Conservation (phyloP, 2,329 filamentous ascomycete species). For the Xylaria polymorpha region DNA sequence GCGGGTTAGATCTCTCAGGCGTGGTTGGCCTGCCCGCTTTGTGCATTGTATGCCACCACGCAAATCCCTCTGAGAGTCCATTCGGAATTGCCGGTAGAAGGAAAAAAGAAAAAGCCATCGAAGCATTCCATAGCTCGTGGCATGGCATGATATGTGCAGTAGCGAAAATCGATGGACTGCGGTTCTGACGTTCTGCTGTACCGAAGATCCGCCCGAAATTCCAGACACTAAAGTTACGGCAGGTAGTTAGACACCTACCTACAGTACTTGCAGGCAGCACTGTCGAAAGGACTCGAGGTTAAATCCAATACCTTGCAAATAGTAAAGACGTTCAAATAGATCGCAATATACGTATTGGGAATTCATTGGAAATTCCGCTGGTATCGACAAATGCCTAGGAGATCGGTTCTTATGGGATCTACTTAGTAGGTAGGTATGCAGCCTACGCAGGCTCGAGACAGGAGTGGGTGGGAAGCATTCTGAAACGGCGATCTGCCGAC, state of each 20-base stretch:
- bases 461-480: slow-evolving; percentile 18
- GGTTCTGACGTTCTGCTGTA: background rate
- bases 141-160: background rate
- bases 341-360: background rate
- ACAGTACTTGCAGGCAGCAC: no score
- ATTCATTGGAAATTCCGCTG: background rate
- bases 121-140: background rate
- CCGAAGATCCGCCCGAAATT: background rate
- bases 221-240: background rate
- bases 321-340: background rate
- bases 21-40: background rate
- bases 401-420: slow-evolving; percentile 1
- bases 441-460: slow-evolving; percentile 9
- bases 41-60: no score
- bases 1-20: background rate
- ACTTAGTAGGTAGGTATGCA: background rate
- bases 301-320: background rate
- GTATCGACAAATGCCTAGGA: background rate
- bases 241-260: background rate
- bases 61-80: background rate
- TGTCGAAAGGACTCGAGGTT: background rate
- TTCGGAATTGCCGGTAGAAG: background rate
- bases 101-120: background rate
- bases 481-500: slow-evolving; percentile 30
- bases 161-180: background rate